phyloP scores from a whole-genome alignment of 352 stramenopile species.

The Phytophthora foliorum region DNA sequence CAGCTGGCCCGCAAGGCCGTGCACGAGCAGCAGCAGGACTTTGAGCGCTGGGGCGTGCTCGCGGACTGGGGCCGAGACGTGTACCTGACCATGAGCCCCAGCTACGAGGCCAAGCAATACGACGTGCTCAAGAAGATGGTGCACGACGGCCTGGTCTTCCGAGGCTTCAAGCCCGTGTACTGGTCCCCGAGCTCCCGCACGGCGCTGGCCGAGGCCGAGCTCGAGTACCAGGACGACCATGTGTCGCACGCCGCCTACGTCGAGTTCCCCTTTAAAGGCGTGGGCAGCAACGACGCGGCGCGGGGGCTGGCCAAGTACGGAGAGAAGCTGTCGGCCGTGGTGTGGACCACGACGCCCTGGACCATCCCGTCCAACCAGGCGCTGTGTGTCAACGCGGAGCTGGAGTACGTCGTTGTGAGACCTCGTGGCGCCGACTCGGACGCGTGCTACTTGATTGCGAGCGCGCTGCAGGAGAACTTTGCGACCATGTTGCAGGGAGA shows the following conservation, averaged over 20 bases:
- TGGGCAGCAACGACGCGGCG: conserved; percentile 42
- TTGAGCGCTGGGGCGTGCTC: conserved; percentile 96
- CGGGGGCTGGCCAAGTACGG: conserved; percentile 47
- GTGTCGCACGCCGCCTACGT: conserved; percentile 97
- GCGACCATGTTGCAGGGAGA: conserved; percentile 29
- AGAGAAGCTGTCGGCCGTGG: conserved; percentile 68
- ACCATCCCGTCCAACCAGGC: conserved; percentile 98
- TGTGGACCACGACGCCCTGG: conserved; percentile 99
- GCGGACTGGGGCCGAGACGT: conserved; percentile 83
- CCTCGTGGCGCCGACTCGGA: conserved; percentile 31
- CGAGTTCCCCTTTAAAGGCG: conserved; percentile 72
- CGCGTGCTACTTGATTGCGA: conserved; percentile 72
- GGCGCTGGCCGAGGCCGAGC: conserved; percentile 98
- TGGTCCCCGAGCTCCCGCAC: conserved; percentile 98
- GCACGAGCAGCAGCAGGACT: conserved; percentile 92
- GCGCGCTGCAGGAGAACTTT: conserved; percentile 63
- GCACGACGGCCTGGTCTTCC: conserved; percentile 95
- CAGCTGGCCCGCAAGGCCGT: conserved; percentile 95
- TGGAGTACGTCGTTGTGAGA: conserved; percentile 95
- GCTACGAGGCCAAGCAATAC: conserved; percentile 98
- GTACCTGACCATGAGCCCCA: conserved; percentile 96
- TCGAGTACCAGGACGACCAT: conserved; percentile 99
- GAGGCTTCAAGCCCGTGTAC: conserved; percentile 98
- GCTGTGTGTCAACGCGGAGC: conserved; percentile 95
- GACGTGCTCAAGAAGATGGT: conserved; percentile 98